These are phyloP conservation scores for Chalciporus sphaerocephalus DNA, from an alignment of 768 basidiomycete genomes.

Conservation along the genomic window DNA sequence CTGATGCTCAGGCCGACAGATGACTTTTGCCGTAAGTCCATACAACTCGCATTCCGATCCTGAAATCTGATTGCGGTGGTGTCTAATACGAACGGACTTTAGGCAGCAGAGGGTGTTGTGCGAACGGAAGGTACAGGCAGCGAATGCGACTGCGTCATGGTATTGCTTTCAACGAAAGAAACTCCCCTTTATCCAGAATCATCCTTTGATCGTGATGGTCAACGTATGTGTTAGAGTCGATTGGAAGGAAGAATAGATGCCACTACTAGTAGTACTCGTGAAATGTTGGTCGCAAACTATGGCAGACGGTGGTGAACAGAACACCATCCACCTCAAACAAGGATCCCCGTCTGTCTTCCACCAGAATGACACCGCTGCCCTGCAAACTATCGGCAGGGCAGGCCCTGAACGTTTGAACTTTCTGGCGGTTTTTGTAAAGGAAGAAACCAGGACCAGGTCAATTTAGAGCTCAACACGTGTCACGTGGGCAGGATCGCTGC, in stretches of 20 bases:
- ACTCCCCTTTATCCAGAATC: conserved; percentile 13
- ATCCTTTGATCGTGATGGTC: conserved; percentile 21
- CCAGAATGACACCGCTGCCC: conserved; percentile 20
- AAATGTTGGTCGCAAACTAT: conserved; percentile 47
- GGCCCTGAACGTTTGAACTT: conserved; percentile 15
- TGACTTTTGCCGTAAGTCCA: conserved; percentile 53
- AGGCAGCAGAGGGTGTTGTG: conserved; percentile 50
- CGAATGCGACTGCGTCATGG: conserved; percentile 40
- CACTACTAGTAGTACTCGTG: conserved; percentile 9
- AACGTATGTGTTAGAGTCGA: background rate
- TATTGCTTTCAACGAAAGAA: conserved; percentile 13
- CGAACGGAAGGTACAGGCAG: conserved; percentile 52
- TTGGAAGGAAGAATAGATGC: conserved; percentile 15
- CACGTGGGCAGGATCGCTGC: conserved; percentile 23
- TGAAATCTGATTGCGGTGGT: background rate
- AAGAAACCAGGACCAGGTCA: conserved; percentile 1
- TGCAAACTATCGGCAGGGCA: conserved; percentile 13
- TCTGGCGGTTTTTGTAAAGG: conserved; percentile 21
- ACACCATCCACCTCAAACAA: conserved; percentile 73
- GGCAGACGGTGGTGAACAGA: conserved; percentile 49
- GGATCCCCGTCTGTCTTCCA: conserved; percentile 43
- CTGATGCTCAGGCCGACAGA: conserved; percentile 38
- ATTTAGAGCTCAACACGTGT: conserved; percentile 7
- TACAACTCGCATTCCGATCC: conserved; percentile 1
- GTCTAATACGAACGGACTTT: conserved; percentile 2